Evolutionary conservation across 2,329 filamentous ascomycete species (phyloP), one percentile per base, ranked within the genome.

Genomic region (Pyrenochaeta sp.): DNA sequence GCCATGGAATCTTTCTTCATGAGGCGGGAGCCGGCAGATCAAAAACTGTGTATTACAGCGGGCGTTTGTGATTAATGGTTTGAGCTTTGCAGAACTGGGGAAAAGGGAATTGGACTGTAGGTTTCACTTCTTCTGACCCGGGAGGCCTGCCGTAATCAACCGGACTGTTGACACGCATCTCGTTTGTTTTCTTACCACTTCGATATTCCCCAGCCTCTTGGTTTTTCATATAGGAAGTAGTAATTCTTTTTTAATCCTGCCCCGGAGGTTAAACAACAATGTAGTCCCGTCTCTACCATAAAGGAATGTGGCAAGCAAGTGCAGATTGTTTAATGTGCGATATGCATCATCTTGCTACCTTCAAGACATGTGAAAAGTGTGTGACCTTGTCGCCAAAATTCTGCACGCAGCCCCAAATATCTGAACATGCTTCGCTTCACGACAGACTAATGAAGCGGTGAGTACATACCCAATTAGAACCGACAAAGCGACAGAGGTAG

Each of bases 161-260:
- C 58, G 55, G 55, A 60, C 53, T 60, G 48, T 53, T 57, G 64
- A 58, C 61, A 55, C 62, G 50, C 58, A 65, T 68, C 62, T 68
- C 63, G 60, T 70, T 65, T 70, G 67, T 70, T 70, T 68, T 65
- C 58, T 67, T 69, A 68, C 60, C 59, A 58, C 60, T 71, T 71
- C 67, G 61, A 68, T 67, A 69, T 60, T 65, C 69, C 66, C 68
- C 68, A 50, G 43, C 48, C 65, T 61, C 64, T 63, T 67, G 62
- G 64, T 60, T 57, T 61, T 69, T 61, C 61, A 64, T 63, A 55
- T 68, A 69, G 63, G 67, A 69, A 61, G 60, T 69, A 70, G 68
- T 70, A 71, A 71, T 71, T 56, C 61, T 64, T 49, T 71, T 61
- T 58, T 70, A 68, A 69, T 70, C 65, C 55, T 58, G 66, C 57